Evolutionary conservation across 2,329 filamentous ascomycete genomes (phyloP).

Genomic region (Parastagonospora avenae): DNA sequence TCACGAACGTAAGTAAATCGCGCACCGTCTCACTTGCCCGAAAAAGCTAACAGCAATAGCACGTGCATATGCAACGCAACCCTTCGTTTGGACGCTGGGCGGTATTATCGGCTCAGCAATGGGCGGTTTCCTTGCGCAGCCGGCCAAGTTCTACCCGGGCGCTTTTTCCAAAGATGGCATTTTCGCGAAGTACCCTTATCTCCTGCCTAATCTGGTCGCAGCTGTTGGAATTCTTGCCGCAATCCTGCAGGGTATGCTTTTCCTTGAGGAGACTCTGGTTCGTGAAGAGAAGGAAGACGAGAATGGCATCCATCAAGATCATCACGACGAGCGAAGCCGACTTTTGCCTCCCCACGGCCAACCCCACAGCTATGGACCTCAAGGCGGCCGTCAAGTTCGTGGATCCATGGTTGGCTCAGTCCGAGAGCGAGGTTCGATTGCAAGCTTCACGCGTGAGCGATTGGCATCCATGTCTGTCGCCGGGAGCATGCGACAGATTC

Average conservation of each 20-base stretch:
- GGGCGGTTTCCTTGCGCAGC: constrained; percentile 84
- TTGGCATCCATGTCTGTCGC: constrained; percentile 36
- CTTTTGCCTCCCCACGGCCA: constrained; percentile 41
- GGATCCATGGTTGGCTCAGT: constrained; percentile 33
- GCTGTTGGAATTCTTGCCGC: constrained; percentile 75
- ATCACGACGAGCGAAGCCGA: constrained; percentile 73
- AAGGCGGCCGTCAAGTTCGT: constrained; percentile 36
- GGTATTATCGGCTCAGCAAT: constrained; percentile 86
- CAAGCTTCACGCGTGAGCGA: constrained; percentile 29
- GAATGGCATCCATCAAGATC: constrained; percentile 51
- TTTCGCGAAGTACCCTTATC: constrained; percentile 81
- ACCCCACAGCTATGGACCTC: constrained; percentile 58
- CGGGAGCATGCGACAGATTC: constrained; percentile 39
- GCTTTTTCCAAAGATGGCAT: constrained; percentile 70
- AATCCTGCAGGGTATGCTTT: constrained; percentile 76
- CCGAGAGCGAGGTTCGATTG: constrained; percentile 31
- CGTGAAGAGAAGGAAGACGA: constrained; percentile 43
- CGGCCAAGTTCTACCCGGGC: constrained; percentile 74
- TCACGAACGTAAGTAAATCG: constrained; percentile 73
- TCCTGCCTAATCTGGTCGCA: constrained; percentile 88
- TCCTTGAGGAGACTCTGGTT: constrained; percentile 75
- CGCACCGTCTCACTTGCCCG: not conserved
- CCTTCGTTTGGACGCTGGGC: constrained; percentile 90
- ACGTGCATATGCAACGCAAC: constrained; percentile 87
- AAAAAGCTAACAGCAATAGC: constrained; percentile 55